These are phyloP conservation scores for Micractinium conductrix DNA, from an alignment of 139 green algal genomes.

Conservation along the genomic window DNA sequence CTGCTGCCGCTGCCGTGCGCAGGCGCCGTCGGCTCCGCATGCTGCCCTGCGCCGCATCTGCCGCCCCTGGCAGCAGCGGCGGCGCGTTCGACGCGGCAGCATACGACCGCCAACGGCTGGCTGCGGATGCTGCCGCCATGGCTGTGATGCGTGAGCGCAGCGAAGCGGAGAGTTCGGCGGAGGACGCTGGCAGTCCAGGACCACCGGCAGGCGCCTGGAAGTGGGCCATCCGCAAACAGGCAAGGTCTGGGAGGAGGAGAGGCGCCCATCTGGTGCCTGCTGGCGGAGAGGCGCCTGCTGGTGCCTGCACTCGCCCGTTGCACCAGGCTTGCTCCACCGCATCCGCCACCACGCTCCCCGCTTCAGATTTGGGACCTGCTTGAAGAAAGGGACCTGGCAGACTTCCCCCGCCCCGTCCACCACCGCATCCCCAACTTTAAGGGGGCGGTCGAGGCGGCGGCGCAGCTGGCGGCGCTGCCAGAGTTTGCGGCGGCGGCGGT, in stretches of 20 bases:
- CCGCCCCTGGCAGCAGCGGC: background rate
- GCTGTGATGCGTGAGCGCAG: background rate
- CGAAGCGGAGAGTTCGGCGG: background rate
- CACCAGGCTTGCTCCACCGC: too few species aligned
- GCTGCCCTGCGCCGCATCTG: background rate
- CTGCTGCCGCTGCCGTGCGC: too few species aligned
- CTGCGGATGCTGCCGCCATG: background rate
- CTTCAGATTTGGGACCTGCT: conserved; percentile 77
- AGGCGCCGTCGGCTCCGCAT: too few species aligned
- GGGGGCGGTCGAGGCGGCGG: conserved; percentile 69
- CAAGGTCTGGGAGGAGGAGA: too few species aligned
- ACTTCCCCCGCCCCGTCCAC: conserved; percentile 59
- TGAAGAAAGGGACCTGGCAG: conserved; percentile 72
- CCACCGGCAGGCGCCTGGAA: conserved; percentile 71
- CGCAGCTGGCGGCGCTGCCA: conserved; percentile 59
- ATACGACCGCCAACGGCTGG: background rate
- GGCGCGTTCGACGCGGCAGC: background rate
- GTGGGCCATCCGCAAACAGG: conserved; percentile 71
- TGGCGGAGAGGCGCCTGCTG: too few species aligned
- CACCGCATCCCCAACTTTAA: conserved; percentile 89
- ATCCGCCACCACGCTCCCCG: too few species aligned
- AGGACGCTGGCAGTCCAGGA: too few species aligned
- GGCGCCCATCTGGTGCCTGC: too few species aligned
- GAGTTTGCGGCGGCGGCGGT: conserved; percentile 61
- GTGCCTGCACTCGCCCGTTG: too few species aligned